Conservation (phyloP, 768 basidiomycete species). For the Collybia sordida region DNA sequence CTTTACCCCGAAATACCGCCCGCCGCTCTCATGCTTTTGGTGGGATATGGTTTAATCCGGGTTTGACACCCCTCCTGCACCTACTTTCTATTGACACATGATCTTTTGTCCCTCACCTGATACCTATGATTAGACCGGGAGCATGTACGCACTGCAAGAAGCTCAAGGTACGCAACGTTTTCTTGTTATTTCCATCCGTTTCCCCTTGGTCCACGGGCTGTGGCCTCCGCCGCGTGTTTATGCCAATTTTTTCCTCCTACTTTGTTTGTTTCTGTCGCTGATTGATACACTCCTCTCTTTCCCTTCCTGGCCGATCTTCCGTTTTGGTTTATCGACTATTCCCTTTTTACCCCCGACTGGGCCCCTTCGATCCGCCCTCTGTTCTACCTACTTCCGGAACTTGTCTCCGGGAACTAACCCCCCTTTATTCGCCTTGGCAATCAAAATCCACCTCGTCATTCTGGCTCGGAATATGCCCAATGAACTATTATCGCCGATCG, state of each 20-base stretch:
- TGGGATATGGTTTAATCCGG: slow-evolving; percentile 4
- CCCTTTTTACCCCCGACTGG: slow-evolving; percentile 8
- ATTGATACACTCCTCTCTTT: slow-evolving; percentile 13
- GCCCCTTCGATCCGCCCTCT: slow-evolving; percentile 1
- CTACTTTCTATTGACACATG: slow-evolving; percentile 3
- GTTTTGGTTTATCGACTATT: slow-evolving; percentile 12
- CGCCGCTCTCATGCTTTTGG: too few species aligned
- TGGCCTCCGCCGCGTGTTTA: slow-evolving; percentile 11
- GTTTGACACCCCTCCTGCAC: slow-evolving; percentile 2
- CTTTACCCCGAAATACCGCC: background rate
- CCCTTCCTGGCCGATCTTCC: slow-evolving; percentile 10
- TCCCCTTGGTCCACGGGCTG: slow-evolving; percentile 11
- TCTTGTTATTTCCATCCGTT: slow-evolving; percentile 10
- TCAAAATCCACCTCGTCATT: background rate
- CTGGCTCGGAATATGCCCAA: background rate
- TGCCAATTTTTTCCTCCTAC: slow-evolving; percentile 6
- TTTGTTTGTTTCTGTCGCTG: slow-evolving; percentile 8
- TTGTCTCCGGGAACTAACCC: background rate
- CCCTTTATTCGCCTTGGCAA: slow-evolving; percentile 1
- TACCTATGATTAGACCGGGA: slow-evolving; percentile 54
- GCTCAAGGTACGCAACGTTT: slow-evolving; percentile 63
- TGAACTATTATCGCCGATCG: background rate
- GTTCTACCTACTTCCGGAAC: background rate
- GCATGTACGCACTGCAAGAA: slow-evolving; percentile 88
- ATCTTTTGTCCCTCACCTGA: slow-evolving; percentile 4